Conservation (phyloP, 352 stramenopile genomes). For the Phytophthora fragariae region DNA sequence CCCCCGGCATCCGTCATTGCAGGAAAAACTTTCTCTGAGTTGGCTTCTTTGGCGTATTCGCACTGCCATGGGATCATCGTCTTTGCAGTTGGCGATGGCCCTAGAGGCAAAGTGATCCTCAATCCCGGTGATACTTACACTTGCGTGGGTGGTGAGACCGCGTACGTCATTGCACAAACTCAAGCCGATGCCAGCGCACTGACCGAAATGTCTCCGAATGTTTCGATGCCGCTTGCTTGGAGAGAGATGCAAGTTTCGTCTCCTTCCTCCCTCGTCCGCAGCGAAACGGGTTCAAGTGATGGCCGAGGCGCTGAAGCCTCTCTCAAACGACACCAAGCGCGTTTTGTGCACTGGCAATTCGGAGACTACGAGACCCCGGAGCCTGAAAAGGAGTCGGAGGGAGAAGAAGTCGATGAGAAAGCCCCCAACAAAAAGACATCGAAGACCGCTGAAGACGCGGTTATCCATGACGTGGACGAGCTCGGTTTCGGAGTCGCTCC, state of each 20-base stretch:
- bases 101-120: constrained; percentile 64
- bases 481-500: constrained; percentile 60
- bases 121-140: constrained; percentile 83
- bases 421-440: constrained; percentile 7
- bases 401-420: constrained; percentile 24
- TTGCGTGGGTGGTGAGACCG: constrained; percentile 70
- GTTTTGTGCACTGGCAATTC: constrained; percentile 40
- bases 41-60: constrained; percentile 78
- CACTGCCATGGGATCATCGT: constrained; percentile 82
- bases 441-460: constrained; percentile 47
- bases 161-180: constrained; percentile 79
- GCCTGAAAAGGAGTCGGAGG: constrained; percentile 36
- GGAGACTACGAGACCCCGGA: constrained; percentile 37
- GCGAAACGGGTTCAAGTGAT: constrained; percentile 34
- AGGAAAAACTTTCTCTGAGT: constrained; percentile 82
- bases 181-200: constrained; percentile 46
- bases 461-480: constrained; percentile 60
- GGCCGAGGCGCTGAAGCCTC: constrained; percentile 10
- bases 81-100: constrained; percentile 64
- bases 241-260: constrained; percentile 41
- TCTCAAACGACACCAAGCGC: constrained; percentile 39
- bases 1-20: constrained; percentile 60
- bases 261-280: constrained; percentile 38
- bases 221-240: constrained; percentile 43
- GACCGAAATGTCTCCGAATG: constrained; percentile 37